Evolutionary conservation across 768 basidiomycete species (phyloP), one percentile per base, ranked within the genome.

Genomic region (Serendipita sp.): DNA sequence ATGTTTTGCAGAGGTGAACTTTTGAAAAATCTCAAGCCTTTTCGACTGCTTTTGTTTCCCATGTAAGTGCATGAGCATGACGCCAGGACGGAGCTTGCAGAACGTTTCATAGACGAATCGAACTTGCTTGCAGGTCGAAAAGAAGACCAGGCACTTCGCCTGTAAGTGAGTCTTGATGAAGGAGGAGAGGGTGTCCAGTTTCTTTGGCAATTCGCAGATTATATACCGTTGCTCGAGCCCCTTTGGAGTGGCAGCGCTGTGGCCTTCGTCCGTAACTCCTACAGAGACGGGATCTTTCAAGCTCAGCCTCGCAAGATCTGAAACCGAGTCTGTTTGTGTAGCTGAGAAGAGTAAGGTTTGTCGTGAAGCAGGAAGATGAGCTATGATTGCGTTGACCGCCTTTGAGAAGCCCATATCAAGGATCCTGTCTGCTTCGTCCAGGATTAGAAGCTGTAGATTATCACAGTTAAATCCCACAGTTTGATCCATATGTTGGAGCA

Each of bases 401-500:
- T 83, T 82, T 17, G 88, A 77, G 72, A 98, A 98, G 3, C 95
- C 95, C 87, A 97, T 90, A 72, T 98, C 95, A 20, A 98, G 81
- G 58, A 97, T 90, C 22, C 95, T 83, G 70, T 97, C 95, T 7
- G 95, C 95, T 77, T 98, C 95, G 68, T 98, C 95, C 38, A 98
- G 83, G 3, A 97, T 92, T 20, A 99, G 81, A 33, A 94, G 70
- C 71, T 97, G 93, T n/a, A 99, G 75, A 69, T 91, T 90, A 66
- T 87, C 85, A 28, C 84, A 83, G 63, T 93, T 92, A 66, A 99
- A 96, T 0, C 94, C 94, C 61, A 93, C 81, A 2, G 96, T 98
- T 72, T 97, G 93, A 71, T 98, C 96, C 86, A 99, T 88, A 72
- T 99, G 96, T 68, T 99, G 96, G 48, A 99, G 75, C 44, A 99